Evolutionary conservation across 768 basidiomycete species (phyloP), one percentile per base, ranked within the genome.

Genomic region (Tulasnella calospora): DNA sequence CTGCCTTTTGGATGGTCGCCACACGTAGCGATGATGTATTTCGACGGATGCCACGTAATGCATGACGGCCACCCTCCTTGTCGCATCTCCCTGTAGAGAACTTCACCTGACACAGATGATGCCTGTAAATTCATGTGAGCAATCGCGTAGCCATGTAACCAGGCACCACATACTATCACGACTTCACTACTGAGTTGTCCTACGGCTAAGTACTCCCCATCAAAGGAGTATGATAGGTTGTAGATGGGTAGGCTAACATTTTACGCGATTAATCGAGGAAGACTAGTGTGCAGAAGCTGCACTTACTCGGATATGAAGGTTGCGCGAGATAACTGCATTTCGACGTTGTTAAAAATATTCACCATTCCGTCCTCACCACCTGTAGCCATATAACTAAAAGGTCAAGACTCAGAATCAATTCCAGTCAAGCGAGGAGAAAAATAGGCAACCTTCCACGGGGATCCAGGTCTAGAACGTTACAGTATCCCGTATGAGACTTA

Each of bases 1-100:
- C 61, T 67, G n/a, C 61, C 61, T 67, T 67, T 76, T n/a, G 77
- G 77, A 51, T 78, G 77, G 46, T 78, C 77, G 41, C 77, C 77
- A 51, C 77, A 78, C 17, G 77, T 72, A 41, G 77, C 77, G 27
- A 78, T 61, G 33, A 78, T 44, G 67, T 44, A 51, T 72, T 47
- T 78, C 13, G 77, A 78, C 36, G 77, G 77, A 55, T 72, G 67
- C 77, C 77, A 78, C 19, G 77, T 67, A 15, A 78, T 38, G 15
- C 41, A 71, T 5, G 77, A 61, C 10, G 77, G 77, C 51, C 35
- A 57, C 17, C 77, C 77, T 36, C 41, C 38, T 33, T 71, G 77
- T 36, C 44, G 36, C 61, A 78, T 72, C 17, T 67, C 77, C 23
- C 77, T 61, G 44, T 78, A 67, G n/a, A 78, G 40, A 21, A 72